Percentiles rank a stretch among this genome's conserved stretches.
Evolutionary conservation across 2,329 filamentous ascomycete genomes (phyloP).

Genomic region (Fusarium tupiense): DNA sequence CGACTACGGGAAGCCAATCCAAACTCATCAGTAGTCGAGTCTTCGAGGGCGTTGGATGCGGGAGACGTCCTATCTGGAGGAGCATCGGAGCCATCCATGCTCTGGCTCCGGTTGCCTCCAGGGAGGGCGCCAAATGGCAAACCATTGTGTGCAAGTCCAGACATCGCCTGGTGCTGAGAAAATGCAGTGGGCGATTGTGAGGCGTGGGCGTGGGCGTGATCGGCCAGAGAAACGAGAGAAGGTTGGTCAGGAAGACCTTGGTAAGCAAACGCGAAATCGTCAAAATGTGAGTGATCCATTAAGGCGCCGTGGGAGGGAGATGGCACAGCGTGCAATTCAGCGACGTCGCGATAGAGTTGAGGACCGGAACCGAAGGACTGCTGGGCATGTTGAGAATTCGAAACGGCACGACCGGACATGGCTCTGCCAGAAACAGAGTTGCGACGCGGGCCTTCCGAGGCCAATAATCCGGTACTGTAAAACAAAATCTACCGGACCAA

Average conservation of each 20-base stretch:
- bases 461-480: conserved; percentile 19
- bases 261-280: conserved; percentile 64
- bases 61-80: conserved; percentile 56
- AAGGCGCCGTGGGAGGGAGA: conserved; percentile 43
- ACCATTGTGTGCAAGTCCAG: conserved; percentile 37
- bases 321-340: conserved; percentile 34
- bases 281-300: conserved; percentile 61
- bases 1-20: conserved; percentile 58
- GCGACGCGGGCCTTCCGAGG: conserved; percentile 28
- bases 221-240: conserved; percentile 51
- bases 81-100: conserved; percentile 56
- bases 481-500: conserved; percentile 21
- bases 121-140: conserved; percentile 37
- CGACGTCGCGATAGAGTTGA: conserved; percentile 40
- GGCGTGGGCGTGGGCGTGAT: conserved; percentile 49
- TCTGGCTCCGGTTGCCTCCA: conserved; percentile 40
- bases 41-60: conserved; percentile 60
- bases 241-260: conserved; percentile 53
- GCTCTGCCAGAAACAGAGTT: conserved; percentile 31
- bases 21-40: conserved; percentile 67
- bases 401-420: conserved; percentile 46
- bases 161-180: conserved; percentile 44
- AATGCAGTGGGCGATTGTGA: conserved; percentile 48
- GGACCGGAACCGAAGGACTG: conserved; percentile 40
- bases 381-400: conserved; percentile 46